Evolutionary conservation across 331 rosid species (phyloP), one percentile per base, ranked within the genome.

Genomic region (Acacia concinna): DNA sequence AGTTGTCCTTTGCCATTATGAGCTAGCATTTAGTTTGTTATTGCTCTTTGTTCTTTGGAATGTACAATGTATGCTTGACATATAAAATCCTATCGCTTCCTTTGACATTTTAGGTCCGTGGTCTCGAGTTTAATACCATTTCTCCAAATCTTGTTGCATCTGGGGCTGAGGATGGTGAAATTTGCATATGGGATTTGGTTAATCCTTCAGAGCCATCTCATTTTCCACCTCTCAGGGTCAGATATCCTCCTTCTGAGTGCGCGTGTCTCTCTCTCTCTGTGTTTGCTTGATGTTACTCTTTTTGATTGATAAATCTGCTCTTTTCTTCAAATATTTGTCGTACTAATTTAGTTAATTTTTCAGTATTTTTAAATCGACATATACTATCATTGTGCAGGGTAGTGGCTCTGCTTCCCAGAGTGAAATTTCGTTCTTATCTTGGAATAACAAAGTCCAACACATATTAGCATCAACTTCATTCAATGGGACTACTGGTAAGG

Each of bases 361-460:
- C 73, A 7, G 44, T 21, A 43, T 75, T n/a, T 44, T 8, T 68
- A 68, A 68, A 9, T 72, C 56, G 31, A 40, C 35, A 34, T 70
- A 49, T 79, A 44, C 49, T 20, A 64, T 84, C 63, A 66, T 78
- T 76, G 44, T 86, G 86, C 97, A 96, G 99, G 96, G 99, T 83
- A 93, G 84, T 85, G 98, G 97, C 51, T 90, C 98, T 65, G 97
- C 99, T 68, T 81, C 96, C 73, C 98, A 93, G 88, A 97, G 97
- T 51, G 99, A 96, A 81, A 85, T 96, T 82, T 96, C 99, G 30
- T 96, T 91, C 85, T 87, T 93, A 83, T 96, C 99, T 63, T 96
- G 99, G 99, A 96, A 96, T 83, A 96, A 97, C 88, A 96, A 96
- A 89, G 99, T 93, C 75, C 98, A 96, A 78, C 98, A 93, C 81